Evolutionary conservation across 2,329 filamentous ascomycete species (phyloP), one percentile per base, ranked within the genome.

Genomic region (Intubia oerlemansii): DNA sequence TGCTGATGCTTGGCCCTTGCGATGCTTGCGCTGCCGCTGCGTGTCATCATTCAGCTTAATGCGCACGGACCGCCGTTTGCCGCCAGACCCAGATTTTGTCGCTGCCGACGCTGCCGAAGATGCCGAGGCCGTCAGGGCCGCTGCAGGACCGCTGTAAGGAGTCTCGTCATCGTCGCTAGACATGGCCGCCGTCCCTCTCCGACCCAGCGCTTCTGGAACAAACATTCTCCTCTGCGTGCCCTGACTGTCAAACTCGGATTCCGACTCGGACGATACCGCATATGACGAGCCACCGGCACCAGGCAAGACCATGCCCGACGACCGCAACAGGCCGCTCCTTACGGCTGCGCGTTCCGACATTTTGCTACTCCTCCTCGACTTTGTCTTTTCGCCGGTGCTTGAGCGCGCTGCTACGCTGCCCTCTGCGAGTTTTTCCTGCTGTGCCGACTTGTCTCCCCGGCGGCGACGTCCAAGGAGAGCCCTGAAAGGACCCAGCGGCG

Each of bases 1-100:
- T 5, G 35, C 32, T 6, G 35, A 53, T 15, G 61, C 59, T 44
- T 63, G 58, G 14, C 58, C 56, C 47, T 68, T 74, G 41, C 62
- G 63, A 43, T 73, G 65, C 47, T 81, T 84, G 33, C 77, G 68
- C 46, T 79, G 71, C 37, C 72, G 62, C 32, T 76, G 53, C 23
- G 67, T 64, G 33, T 82, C 79, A 41, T 92, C 79, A 47, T 85
- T 72, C 10, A 92, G 59, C 51, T 88, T 91, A 42, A 95, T 92
- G 22, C 82, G 69, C 38, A 92, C 92, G 2, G 82, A 91, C 32
- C 81, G 66, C 42, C 78, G 67, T 6, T 13, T 31, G n/a, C 66
- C 56, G 4, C n/a, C n/a, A n/a, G n/a, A n/a, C n/a, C n/a, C n/a
- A n/a, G n/a, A n/a, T n/a, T n/a, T n/a, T n/a, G n/a, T n/a, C n/a